A percentile compares a stretch with the other conserved stretches of the same genome.
Evolutionary conservation across 192 early-diverging fungal genomes (phyloP).

Genomic region (Allomyces macrogynus): DNA sequence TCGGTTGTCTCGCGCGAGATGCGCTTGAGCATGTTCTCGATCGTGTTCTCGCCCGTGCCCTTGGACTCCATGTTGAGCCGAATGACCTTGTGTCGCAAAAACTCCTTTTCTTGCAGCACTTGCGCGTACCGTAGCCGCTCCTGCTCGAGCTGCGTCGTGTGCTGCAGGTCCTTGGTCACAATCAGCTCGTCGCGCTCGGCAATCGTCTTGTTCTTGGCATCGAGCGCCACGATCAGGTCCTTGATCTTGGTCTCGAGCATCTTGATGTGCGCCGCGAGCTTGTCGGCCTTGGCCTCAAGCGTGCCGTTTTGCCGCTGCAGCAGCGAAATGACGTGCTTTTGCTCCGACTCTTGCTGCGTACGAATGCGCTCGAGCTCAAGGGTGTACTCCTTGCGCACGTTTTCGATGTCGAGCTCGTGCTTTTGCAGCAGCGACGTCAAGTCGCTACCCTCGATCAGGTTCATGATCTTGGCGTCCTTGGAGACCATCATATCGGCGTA

Average conservation of each 20-base stretch:
- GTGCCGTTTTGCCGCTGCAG: slow-evolving; percentile 35
- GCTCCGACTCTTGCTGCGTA: slow-evolving; percentile 35
- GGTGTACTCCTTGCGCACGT: slow-evolving; percentile 31
- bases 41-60: slow-evolving; percentile 35
- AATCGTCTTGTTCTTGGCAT: slow-evolving; percentile 27
- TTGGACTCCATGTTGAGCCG: slow-evolving; percentile 33
- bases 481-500: slow-evolving; percentile 43
- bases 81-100: slow-evolving; percentile 40
- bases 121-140: slow-evolving; percentile 14
- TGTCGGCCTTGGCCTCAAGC: slow-evolving; percentile 36
- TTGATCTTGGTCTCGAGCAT: slow-evolving; percentile 26
- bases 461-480: slow-evolving; percentile 47
- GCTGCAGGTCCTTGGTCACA: slow-evolving; percentile 18
- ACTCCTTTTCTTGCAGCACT: slow-evolving; percentile 33
- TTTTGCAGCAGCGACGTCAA: slow-evolving; percentile 38
- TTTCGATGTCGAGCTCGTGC: slow-evolving; percentile 40
- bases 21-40: slow-evolving; percentile 41
- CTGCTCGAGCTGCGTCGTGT: slow-evolving; percentile 19
- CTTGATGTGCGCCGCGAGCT: slow-evolving; percentile 34
- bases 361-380: slow-evolving; percentile 37
- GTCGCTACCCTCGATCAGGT: slow-evolving; percentile 35
- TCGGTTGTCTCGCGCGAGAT: slow-evolving; percentile 28
- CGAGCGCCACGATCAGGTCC: slow-evolving; percentile 26
- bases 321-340: slow-evolving; percentile 29
- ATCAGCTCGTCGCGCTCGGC: slow-evolving; percentile 23